Percentiles rank a stretch among this genome's conserved stretches.
Evolutionary conservation across 371 early-diverging fungal species (phyloP).

Genomic region (Blastocladiella emersonii): DNA sequence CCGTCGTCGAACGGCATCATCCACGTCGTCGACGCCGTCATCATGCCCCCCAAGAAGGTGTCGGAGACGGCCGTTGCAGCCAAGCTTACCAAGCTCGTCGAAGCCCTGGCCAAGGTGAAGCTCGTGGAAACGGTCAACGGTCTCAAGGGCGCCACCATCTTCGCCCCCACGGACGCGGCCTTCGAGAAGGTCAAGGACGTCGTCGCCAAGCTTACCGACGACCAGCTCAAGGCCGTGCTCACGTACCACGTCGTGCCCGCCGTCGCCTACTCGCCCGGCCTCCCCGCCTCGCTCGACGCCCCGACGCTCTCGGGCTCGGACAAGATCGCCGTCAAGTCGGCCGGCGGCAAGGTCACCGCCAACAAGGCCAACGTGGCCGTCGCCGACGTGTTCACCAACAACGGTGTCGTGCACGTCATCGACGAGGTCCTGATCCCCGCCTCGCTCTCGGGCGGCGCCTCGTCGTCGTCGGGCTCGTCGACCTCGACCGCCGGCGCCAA

Average conservation of each 20-base stretch:
- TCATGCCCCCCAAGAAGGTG: background rate
- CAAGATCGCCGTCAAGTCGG: slow-evolving; percentile 8
- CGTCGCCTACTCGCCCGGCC: slow-evolving; percentile 21
- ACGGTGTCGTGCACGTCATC: slow-evolving; percentile 34
- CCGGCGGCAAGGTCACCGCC: slow-evolving; percentile 14
- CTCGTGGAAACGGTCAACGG: slow-evolving; percentile 19
- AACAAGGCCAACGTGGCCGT: slow-evolving; percentile 22
- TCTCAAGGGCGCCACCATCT: slow-evolving; percentile 5
- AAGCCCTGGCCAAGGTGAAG: background rate
- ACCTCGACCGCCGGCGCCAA: too few species aligned
- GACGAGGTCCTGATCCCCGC: slow-evolving; percentile 13
- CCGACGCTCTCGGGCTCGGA: slow-evolving; percentile 8
- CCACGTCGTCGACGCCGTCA: background rate
- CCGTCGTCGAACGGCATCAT: background rate
- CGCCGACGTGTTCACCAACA: slow-evolving; percentile 23
- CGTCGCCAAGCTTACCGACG: background rate
- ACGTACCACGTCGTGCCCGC: slow-evolving; percentile 23
- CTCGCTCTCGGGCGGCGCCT: too few species aligned
- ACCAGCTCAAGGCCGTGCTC: slow-evolving; percentile 11
- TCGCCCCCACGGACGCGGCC: background rate
- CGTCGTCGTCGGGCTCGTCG: too few species aligned
- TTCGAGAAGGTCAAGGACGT: slow-evolving; percentile 3
- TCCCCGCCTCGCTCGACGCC: slow-evolving; percentile 13
- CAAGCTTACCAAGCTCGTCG: background rate
- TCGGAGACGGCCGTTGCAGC: background rate